These are phyloP conservation scores for Grigorovia jiainica DNA, from an alignment of 805 yeast genomes.

Conservation along the genomic window DNA sequence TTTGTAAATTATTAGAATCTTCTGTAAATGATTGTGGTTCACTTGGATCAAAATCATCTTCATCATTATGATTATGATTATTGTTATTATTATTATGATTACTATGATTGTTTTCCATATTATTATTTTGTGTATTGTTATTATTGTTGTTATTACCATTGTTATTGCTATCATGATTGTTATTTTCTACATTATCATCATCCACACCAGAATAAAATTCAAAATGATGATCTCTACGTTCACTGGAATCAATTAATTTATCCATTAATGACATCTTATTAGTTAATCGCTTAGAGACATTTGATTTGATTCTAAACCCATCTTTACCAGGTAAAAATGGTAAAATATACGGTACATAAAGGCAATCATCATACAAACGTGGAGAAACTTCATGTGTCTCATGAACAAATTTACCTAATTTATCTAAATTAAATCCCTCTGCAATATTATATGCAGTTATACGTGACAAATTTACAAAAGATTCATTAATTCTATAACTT, in stretches of 20 bases:
- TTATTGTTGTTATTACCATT: conserved; percentile 2
- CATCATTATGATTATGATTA: conserved; percentile 21
- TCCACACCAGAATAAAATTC: conserved; percentile 78
- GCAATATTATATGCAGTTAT: conserved; percentile 89
- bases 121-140: not conserved
- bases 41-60: conserved; percentile 72
- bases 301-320: conserved; percentile 67
- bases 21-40: conserved; percentile 85
- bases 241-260: conserved; percentile 66
- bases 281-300: conserved; percentile 33
- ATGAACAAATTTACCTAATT: conserved; percentile 54
- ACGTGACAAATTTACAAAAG: conserved; percentile 58
- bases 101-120: not conserved
- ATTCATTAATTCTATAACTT: conserved; percentile 20
- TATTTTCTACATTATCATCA: conserved; percentile 47
- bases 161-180: conserved; percentile 31
- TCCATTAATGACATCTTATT: conserved; percentile 51
- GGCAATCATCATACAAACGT: conserved; percentile 82
- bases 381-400: conserved; percentile 77
- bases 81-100: not conserved
- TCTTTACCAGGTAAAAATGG: conserved; percentile 81
- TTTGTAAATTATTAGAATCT: conserved; percentile 10
- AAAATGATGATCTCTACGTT: conserved; percentile 82
- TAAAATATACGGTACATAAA: conserved; percentile 79
- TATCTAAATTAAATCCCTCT: conserved; percentile 62